Base-by-base conservation (phyloP, 106 monocot species). In the Phalaenopsis equestris region DNA sequence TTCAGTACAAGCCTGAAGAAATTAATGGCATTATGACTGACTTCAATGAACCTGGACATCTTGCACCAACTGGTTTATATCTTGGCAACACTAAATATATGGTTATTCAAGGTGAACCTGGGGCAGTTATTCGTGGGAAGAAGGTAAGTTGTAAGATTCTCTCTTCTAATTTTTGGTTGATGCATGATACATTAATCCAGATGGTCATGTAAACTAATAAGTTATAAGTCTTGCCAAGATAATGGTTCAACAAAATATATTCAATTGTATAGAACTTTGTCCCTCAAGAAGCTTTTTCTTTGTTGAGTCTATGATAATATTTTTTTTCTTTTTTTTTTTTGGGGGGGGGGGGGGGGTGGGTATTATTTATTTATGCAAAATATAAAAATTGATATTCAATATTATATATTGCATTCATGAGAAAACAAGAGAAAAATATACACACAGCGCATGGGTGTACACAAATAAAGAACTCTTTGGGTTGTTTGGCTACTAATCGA, bases 91-190 rank as follows among this genome's bases (percentile, higher is more conserved):
- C 80, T 42, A 88, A 88, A 55, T 88, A 85, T 79, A 88, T 88
- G 88, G 88, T 88, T 43, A 80, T 88, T 56, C 88, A 88, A 85
- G 88, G 88, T 36, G 88, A 88, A 73, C 80, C 88, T 36, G 88
- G 88, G 47, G 82, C 75, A 56, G 85, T 85, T 30, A 85, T 88
- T 75, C 85, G 88, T 39, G 88, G 88, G 39, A 88, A 88, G 85
- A 88, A 85, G 88, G 88, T 88, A 82, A 52, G 3, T 30, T 52
- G 46, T 55, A 47, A 24, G 10, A n/a, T 77, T 77, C 10, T 2
- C 43, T 43, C 38, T 18, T 7, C 11, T 41, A 2, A 0, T 14
- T 70, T 70, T 70, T 70, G 7, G 61, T 61, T 61, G 19, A 70
- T 70, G 3, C 70, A 70, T 37, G 70, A 70, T 39, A 3, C 8